Percentiles rank a stretch among this genome's conserved stretches.
Conservation (phyloP, 768 basidiomycete species). For the Gloeophyllum trabeum region DNA sequence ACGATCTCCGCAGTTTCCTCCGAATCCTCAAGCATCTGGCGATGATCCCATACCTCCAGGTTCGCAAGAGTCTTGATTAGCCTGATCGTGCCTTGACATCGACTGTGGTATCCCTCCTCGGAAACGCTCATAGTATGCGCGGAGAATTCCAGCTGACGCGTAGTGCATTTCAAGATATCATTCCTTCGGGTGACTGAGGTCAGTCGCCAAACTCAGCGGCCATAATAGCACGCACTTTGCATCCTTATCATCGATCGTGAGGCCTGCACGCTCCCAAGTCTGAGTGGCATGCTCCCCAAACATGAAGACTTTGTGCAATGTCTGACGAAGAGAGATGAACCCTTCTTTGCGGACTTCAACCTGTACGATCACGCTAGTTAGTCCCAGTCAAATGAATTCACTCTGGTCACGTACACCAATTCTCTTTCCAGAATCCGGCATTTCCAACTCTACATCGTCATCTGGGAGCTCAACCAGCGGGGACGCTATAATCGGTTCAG, state of each 20-base stretch:
- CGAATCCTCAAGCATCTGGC: constrained; percentile 14
- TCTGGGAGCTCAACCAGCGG: constrained; percentile 13
- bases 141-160: constrained; percentile 36
- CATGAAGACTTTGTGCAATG: constrained; percentile 26
- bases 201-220: neutral
- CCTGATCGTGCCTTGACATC: constrained; percentile 19
- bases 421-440: constrained; percentile 29
- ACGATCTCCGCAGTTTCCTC: constrained; percentile 23
- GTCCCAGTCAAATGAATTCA: neutral
- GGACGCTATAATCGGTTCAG: constrained; percentile 1
- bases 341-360: constrained; percentile 19
- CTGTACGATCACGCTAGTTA: constrained; percentile 13
- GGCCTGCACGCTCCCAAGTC: constrained; percentile 16
- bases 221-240: constrained; percentile 11
- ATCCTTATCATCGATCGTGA: constrained; percentile 8
- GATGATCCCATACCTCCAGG: constrained; percentile 12
- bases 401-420: constrained; percentile 14
- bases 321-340: constrained; percentile 27
- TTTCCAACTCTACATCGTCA: constrained; percentile 25
- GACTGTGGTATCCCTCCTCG: constrained; percentile 32
- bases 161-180: constrained; percentile 26
- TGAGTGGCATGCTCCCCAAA: constrained; percentile 11
- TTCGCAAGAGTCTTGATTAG: constrained; percentile 23
- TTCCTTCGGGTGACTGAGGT: constrained; percentile 22
- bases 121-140: constrained; percentile 40